Base-by-base conservation (phyloP, 2,329 filamentous ascomycete genomes). In the Cercospora citrullina region DNA sequence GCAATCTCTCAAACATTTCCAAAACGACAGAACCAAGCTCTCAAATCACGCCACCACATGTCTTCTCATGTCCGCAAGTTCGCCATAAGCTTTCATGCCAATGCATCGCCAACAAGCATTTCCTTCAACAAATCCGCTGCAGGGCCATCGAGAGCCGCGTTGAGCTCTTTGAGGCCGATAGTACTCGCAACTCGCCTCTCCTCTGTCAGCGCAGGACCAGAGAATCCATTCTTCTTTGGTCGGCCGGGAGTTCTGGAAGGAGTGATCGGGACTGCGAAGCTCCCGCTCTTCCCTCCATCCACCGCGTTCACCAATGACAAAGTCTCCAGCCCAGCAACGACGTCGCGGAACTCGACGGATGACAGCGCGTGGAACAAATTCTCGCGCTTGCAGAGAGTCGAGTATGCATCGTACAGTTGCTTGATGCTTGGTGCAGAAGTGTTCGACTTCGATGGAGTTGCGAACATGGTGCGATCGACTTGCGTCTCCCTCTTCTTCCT, bases 291-390 rank as follows among this genome's bases (percentile, higher is more conserved):
- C 23, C 66, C 66, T 83, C 91, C 82, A 86, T 92, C 77, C 81
- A 91, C 75, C 81, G 90, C 80, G 78, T 90, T 85, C 5, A 97
- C 85, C 23, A 98, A 83, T 1, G 92, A 94, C 58, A 97, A 82
- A 0, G 94, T 95, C 82, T 99, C 95, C 63, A 99, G 81, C 73
- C 92, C 96, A 39, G 91, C 89, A 21, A 97, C 85, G 5, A 99
- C 94, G 79, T 99, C 95, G 67, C 93, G 89, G 79, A 99, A 99
- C 79, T 99, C 95, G 5, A 93, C 95, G 75, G 88, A 91, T 1
- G 93, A 95, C 2, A 99, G 86, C 0, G 94, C 92, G 73, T 97
- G 93, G 2, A 99, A 86, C 9, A 96, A 85, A n/a, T 93, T 91
- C 75, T 98, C 94, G 39, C 89, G 87, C 67, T 89, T 94, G 80